Conservation (phyloP, 345 rosid genomes). For the Isatis tinctoria region DNA sequence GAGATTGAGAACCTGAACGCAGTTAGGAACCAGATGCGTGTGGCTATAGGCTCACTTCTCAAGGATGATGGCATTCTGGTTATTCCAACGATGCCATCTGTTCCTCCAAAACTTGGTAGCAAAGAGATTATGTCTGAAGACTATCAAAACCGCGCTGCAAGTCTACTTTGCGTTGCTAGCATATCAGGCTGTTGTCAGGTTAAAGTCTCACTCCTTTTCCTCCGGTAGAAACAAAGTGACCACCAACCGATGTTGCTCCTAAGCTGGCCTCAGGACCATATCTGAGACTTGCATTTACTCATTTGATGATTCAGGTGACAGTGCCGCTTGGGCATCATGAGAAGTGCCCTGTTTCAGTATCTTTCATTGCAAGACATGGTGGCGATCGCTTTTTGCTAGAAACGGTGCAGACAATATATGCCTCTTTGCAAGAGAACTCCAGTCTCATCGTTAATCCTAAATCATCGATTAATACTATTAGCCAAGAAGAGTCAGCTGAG, state of each 20-base stretch:
- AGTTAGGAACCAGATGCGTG: slow-evolving; percentile 68
- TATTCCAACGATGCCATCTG: slow-evolving; percentile 64
- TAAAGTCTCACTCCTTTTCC: background rate
- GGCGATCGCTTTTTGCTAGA: slow-evolving; percentile 89
- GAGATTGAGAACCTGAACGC: slow-evolving; percentile 65
- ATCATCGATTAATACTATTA: slow-evolving; percentile 34
- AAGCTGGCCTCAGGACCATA: background rate
- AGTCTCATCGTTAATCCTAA: slow-evolving; percentile 47
- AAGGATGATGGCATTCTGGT: slow-evolving; percentile 96
- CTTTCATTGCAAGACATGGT: slow-evolving; percentile 77
- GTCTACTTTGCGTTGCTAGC: slow-evolving; percentile 83
- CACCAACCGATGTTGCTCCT: background rate
- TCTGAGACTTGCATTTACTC: background rate
- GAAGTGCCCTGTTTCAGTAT: slow-evolving; percentile 73
- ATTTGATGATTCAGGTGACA: slow-evolving; percentile 51
- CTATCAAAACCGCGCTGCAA: slow-evolving; percentile 48
- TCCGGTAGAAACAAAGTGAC: background rate
- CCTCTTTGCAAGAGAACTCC: slow-evolving; percentile 65
- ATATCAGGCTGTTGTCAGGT: slow-evolving; percentile 99
- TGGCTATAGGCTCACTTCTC: slow-evolving; percentile 64
- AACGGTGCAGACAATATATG: slow-evolving; percentile 60
- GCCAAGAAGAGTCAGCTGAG: slow-evolving; percentile 61
- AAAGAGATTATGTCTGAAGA: slow-evolving; percentile 72
- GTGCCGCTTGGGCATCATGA: slow-evolving; percentile 67
- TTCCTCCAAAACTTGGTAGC: slow-evolving; percentile 81